A percentile compares a stretch with the other conserved stretches of the same genome.
These are phyloP conservation scores for Volvariella surrecta DNA, from an alignment of 1,284 basidiomycete genomes.

Conservation along the genomic window DNA sequence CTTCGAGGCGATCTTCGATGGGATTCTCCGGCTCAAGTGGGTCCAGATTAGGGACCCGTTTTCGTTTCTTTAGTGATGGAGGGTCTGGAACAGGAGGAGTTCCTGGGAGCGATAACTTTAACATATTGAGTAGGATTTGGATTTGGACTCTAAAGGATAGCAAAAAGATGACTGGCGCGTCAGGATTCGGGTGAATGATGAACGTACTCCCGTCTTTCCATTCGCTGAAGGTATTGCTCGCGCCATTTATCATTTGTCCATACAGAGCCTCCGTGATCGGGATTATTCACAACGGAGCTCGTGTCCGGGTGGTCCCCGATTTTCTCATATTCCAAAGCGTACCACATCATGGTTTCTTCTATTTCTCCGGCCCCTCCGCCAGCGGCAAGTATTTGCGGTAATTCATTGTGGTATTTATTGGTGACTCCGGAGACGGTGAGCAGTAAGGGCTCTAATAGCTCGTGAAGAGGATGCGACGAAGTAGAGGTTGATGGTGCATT, in stretches of 20 bases:
- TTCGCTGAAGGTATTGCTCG: constrained; percentile 44
- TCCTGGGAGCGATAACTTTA: constrained; percentile 54
- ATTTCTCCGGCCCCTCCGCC: constrained; percentile 50
- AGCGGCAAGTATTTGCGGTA: constrained; percentile 47
- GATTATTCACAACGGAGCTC: neutral
- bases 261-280: constrained; percentile 18
- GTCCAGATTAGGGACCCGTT: constrained; percentile 17
- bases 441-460: constrained; percentile 46
- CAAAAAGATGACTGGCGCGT: constrained; percentile 1
- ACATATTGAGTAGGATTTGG: constrained; percentile 60
- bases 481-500: constrained; percentile 17
- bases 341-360: constrained; percentile 72
- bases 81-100: constrained; percentile 22
- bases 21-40: constrained; percentile 14
- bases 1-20: constrained; percentile 50
- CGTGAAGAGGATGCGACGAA: constrained; percentile 44
- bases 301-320: constrained; percentile 22
- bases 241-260: constrained; percentile 47
- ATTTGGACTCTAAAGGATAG: constrained; percentile 48
- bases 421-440: constrained; percentile 45
- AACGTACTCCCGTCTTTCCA: constrained; percentile 68
- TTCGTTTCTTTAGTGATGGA: constrained; percentile 28
- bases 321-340: constrained; percentile 50
- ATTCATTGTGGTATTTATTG: constrained; percentile 55
- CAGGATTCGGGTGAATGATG: constrained; percentile 2